Conservation (phyloP, 768 basidiomycete species). For the Filobasidium wieringae region DNA sequence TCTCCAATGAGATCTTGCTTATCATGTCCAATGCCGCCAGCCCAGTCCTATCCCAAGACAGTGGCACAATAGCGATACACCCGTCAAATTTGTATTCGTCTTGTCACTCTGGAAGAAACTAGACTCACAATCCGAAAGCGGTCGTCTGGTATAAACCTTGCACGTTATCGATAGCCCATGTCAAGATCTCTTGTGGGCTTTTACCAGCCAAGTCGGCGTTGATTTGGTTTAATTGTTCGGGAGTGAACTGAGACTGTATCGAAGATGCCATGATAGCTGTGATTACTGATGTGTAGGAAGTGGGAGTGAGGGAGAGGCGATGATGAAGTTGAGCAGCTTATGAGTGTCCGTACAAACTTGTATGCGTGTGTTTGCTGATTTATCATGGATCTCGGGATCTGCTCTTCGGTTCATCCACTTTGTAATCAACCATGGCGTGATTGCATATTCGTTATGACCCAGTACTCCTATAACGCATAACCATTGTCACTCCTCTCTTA, state of each 20-base stretch:
- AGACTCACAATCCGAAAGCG: conserved; percentile 65
- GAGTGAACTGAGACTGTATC: conserved; percentile 25
- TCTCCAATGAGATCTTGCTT: conserved; percentile 53
- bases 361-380: too few relatives aligned
- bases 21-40: conserved; percentile 92
- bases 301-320: too few relatives aligned
- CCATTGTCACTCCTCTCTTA: too few relatives aligned
- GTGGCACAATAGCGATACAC: background rate
- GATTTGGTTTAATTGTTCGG: conserved; percentile 49
- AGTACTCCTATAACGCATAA: too few relatives aligned
- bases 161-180: conserved; percentile 70
- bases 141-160: conserved; percentile 84
- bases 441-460: too few relatives aligned
- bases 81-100: background rate
- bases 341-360: too few relatives aligned
- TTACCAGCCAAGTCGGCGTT: conserved; percentile 62
- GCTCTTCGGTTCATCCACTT: too few relatives aligned
- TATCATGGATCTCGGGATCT: too few relatives aligned
- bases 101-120: background rate
- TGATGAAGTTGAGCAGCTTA: too few relatives aligned
- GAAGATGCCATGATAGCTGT: background rate
- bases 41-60: conserved; percentile 60
- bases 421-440: too few relatives aligned
- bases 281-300: too few relatives aligned
- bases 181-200: conserved; percentile 69